A percentile compares a stretch with the other conserved stretches of the same genome.
Evolutionary conservation across 495 filamentous ascomycete species (phyloP).

Genomic region (Cairneyella variabilis): DNA sequence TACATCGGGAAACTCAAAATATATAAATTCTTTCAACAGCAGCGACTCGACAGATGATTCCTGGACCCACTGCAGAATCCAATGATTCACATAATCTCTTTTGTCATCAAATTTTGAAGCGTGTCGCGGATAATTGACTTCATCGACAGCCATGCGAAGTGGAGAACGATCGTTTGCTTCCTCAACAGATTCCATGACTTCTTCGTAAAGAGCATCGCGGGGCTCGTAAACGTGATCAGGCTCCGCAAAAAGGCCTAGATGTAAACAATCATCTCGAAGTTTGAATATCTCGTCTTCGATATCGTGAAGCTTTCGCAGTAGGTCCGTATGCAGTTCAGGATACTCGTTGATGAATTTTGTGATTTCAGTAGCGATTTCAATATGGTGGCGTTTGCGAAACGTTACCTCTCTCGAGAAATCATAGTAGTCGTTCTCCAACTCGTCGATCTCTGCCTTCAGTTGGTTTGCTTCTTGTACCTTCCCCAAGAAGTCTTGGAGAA

Average conservation of each 20-base stretch:
- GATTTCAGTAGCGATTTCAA: constrained; percentile 4
- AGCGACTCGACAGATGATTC: constrained; percentile 18
- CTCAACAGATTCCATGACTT: constrained; percentile 15
- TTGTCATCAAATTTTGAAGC: constrained; percentile 15
- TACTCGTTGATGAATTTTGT: constrained; percentile 14
- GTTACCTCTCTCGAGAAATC: constrained; percentile 7
- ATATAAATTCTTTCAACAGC: constrained; percentile 13
- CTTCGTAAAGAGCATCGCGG: constrained; percentile 15
- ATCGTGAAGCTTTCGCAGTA: constrained; percentile 6
- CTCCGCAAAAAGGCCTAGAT: constrained; percentile 14
- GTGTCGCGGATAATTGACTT: not conserved
- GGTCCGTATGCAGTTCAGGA: constrained; percentile 4
- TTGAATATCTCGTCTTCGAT: constrained; percentile 16
- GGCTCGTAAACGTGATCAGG: constrained; percentile 16
- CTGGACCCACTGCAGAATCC: constrained; percentile 21
- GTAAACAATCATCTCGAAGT: constrained; percentile 16
- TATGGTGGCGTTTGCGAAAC: constrained; percentile 6
- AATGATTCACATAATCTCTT: constrained; percentile 22
- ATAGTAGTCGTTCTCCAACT: constrained; percentile 19
- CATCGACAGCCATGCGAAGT: constrained; percentile 13
- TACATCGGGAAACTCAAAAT: constrained; percentile 3
- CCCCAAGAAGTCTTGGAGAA: constrained; percentile 14
- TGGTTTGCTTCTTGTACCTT: constrained; percentile 10
- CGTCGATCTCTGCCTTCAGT: constrained; percentile 13
- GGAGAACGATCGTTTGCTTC: constrained; percentile 17